Evolutionary conservation across 257 asterid species (phyloP).

Genomic region (Nicotiana otophora): DNA sequence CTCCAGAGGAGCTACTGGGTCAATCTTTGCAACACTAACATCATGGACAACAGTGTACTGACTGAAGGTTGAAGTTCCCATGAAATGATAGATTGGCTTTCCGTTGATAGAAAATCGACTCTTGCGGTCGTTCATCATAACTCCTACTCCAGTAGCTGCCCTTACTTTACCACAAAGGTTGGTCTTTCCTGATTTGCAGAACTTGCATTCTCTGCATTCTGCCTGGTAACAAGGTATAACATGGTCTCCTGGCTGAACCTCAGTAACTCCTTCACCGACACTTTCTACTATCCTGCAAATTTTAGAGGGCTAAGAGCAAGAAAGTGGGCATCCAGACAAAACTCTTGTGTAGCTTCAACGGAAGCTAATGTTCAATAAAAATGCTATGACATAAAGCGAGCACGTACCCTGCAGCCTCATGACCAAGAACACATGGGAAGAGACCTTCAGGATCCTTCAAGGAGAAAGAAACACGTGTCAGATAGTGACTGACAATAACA

Average conservation of each 20-base stretch:
- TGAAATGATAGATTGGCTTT: constrained; percentile 84
- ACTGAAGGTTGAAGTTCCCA: constrained; percentile 99
- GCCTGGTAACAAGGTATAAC: constrained; percentile 99
- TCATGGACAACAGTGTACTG: constrained; percentile 95
- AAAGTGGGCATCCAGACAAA: not conserved
- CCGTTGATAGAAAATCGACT: constrained; percentile 88
- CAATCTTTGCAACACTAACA: constrained; percentile 92
- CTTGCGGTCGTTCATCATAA: constrained; percentile 83
- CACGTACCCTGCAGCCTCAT: constrained; percentile 96
- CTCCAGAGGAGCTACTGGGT: constrained; percentile 79
- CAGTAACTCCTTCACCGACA: constrained; percentile 94
- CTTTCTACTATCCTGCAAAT: constrained; percentile 70
- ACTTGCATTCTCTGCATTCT: constrained; percentile 92
- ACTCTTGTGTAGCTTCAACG: not conserved
- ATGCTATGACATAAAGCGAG: not conserved
- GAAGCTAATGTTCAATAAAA: not conserved
- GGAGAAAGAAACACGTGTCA: constrained; percentile 7
- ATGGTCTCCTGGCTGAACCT: constrained; percentile 88
- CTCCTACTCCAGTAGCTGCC: constrained; percentile 95
- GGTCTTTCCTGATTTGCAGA: constrained; percentile 94
- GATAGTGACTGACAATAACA: not conserved
- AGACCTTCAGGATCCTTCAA: constrained; percentile 99
- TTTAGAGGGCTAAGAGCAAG: not conserved
- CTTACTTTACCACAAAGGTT: constrained; percentile 95
- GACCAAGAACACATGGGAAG: constrained; percentile 97